Conservation (phyloP, 768 basidiomycete genomes). For the Lentinula edodes region DNA sequence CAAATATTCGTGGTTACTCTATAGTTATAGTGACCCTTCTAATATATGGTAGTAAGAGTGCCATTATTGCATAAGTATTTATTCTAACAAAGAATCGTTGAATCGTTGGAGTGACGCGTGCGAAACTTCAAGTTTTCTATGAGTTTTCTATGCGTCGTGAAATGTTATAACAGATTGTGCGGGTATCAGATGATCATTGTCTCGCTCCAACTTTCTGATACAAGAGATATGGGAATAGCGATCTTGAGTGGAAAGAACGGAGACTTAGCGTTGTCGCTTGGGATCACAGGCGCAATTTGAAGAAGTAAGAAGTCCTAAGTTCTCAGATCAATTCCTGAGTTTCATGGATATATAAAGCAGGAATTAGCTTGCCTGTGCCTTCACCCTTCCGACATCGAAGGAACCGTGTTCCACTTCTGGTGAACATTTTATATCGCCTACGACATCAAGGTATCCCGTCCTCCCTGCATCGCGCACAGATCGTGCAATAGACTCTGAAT, state of each 20-base stretch:
- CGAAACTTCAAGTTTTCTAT: no score
- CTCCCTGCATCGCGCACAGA: neutral
- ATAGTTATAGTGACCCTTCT: no score
- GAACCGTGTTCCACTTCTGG: neutral
- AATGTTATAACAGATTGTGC: no score
- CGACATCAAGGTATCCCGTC: neutral
- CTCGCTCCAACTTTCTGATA: neutral
- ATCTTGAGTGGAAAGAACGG: constrained; percentile 1
- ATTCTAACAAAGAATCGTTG: no score
- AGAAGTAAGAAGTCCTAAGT: neutral
- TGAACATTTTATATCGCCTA: neutral
- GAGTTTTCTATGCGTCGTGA: no score
- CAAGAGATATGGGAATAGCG: neutral
- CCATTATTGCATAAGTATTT: no score
- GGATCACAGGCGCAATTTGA: neutral
- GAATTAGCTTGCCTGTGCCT: neutral
- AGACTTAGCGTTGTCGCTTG: neutral
- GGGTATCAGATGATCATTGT: neutral
- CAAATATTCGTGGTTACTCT: no score
- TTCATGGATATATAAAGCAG: neutral
- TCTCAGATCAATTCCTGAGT: neutral
- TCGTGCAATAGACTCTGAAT: no score
- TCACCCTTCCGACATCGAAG: neutral
- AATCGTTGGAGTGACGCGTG: no score
- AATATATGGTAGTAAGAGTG: no score